Conservation (phyloP, 768 basidiomycete genomes). For the Rhodotorula graminis region DNA sequence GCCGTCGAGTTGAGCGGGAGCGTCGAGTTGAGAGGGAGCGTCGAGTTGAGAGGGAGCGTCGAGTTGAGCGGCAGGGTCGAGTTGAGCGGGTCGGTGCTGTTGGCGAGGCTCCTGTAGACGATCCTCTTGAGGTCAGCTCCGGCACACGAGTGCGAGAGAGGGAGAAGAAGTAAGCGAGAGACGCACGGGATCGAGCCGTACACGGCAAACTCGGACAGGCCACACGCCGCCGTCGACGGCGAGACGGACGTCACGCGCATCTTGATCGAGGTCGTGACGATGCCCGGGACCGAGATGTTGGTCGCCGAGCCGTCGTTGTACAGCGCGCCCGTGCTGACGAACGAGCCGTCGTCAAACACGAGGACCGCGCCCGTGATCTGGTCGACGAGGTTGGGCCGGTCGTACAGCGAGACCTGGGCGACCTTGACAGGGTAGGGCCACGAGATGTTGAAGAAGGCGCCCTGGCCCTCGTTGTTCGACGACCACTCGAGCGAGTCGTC, state of each 20-base stretch:
- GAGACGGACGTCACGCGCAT: conserved; percentile 23
- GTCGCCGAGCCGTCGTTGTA: conserved; percentile 26
- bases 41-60: not conserved
- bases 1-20: not conserved
- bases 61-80: not conserved
- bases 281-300: conserved; percentile 19
- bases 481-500: conserved; percentile 33
- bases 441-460: conserved; percentile 22
- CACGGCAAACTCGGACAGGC: conserved; percentile 27
- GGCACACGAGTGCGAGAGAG: not conserved
- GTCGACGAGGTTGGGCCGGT: conserved; percentile 35
- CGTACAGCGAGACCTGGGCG: conserved; percentile 27
- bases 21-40: not conserved
- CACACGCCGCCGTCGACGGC: not conserved
- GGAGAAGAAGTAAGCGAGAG: not conserved
- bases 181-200: conserved; percentile 9
- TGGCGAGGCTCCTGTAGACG: not conserved
- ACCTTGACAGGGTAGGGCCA: conserved; percentile 20
- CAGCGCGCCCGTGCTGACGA: conserved; percentile 14
- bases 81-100: not conserved
- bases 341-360: conserved; percentile 21
- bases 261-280: conserved; percentile 24
- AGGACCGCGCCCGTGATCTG: conserved; percentile 25
- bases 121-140: not conserved
- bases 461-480: conserved; percentile 7